Evolutionary conservation across 345 rosid species (phyloP), one percentile per base, ranked within the genome.

Genomic region (Eucalyptus marginata): DNA sequence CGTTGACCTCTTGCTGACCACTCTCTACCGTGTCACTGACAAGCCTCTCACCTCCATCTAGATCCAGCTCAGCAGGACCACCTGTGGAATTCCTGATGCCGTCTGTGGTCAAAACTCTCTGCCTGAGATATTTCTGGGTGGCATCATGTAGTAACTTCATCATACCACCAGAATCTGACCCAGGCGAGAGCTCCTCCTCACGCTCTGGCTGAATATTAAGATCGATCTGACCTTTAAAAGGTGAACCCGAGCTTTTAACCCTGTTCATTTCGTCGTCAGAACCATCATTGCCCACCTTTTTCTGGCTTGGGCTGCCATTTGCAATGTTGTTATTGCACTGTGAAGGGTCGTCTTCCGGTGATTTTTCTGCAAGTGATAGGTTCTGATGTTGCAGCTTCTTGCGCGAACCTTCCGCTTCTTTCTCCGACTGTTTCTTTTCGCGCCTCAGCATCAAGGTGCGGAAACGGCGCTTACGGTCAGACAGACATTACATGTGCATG

Each of bases 131-230:
- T 87, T 88, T 92, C 50, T 92, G 92, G 1, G 90, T 76, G 88
- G 93, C 91, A 90, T 90, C 95, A 68, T 92, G 95, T 54, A 91
- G 88, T 90, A 92, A 88, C 91, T 87, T 92, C 89, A 90, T 92
- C 93, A 91, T 88, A 87, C 89, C 83, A 54, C 92, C 92, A 85
- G 95, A 88, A 88, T 94, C 95, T 6, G 96, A 92, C 88, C 92
- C 92, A 33, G 96, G 96, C 18, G 95, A 93, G 15, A 92, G 89
- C 89, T 96, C 99, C 81, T 96, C 99, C 88, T 98, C 99, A 64
- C 95, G 89, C 93, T 95, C 98, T 20, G 99, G 99, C 91, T 95
- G 97, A 90, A 96, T 96, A 90, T 98, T 98, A 89, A 98, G 93
- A 93, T 98, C 99, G 54, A 98, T 94, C 90, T 94, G 96, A 80